A percentile compares a stretch with the other conserved stretches of the same genome.
phyloP scores from a whole-genome alignment of 352 stramenopile species.

The Paralagenidium karlingii region DNA sequence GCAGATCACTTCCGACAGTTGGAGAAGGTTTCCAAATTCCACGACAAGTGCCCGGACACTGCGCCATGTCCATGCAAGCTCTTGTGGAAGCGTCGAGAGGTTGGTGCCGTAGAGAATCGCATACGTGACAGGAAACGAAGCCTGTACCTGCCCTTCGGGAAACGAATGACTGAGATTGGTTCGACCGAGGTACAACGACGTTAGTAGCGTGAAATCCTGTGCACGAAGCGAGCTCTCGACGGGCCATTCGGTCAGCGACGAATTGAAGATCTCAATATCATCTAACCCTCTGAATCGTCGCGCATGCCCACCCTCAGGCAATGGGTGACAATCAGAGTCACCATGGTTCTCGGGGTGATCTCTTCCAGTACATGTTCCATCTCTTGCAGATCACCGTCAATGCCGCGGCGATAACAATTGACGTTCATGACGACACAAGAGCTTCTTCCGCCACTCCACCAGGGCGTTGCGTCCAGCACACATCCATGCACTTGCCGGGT shows the following conservation, averaged over 20 bases:
- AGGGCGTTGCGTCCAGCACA: conserved; percentile 6
- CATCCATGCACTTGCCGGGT: too few relatives aligned
- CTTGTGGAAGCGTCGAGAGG: conserved; percentile 2
- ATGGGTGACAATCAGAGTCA: conserved; percentile 8
- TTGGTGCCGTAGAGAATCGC: conserved; percentile 10
- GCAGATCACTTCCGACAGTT: too few relatives aligned
- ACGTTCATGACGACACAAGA: conserved; percentile 9
- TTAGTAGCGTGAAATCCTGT: too few relatives aligned
- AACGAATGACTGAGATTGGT: conserved; percentile 5
- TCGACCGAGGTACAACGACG: conserved; percentile 5
- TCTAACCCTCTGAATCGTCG: conserved; percentile 4
- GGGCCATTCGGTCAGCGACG: conserved; percentile 4
- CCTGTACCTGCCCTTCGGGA: conserved; percentile 1
- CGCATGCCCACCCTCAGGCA: conserved; percentile 5
- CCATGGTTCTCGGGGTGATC: conserved; percentile 1
- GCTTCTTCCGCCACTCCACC: conserved; percentile 8
- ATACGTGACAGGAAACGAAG: conserved; percentile 5
- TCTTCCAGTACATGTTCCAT: not conserved
- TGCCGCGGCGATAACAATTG: conserved; percentile 8
- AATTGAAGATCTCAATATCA: conserved; percentile 10
- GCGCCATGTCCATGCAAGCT: conserved; percentile 3
- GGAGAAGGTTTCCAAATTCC: too few relatives aligned
- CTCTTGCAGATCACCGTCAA: not conserved
- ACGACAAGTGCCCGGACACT: too few relatives aligned
- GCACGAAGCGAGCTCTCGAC: not conserved